Evolutionary conservation across 805 yeast species (phyloP).

Genomic region (Yarrowia bubula): DNA sequence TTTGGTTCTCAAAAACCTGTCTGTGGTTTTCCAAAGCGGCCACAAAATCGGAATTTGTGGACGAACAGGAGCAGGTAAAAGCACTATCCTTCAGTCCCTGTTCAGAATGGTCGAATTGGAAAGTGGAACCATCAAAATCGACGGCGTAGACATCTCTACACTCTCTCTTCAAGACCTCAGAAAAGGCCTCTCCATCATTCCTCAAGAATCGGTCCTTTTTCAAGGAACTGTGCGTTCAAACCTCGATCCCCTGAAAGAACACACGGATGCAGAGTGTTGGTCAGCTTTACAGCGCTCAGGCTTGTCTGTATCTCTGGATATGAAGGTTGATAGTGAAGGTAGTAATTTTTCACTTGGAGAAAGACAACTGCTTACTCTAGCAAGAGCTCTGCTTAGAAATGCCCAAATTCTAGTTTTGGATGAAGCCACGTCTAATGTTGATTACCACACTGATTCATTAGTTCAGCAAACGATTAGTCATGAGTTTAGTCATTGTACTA

Average conservation of each 20-base stretch:
- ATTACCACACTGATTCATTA: slow-evolving; percentile 68
- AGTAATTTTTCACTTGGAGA: slow-evolving; percentile 72
- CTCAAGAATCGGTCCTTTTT: slow-evolving; percentile 85
- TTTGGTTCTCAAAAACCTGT: slow-evolving; percentile 57
- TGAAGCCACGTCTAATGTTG: slow-evolving; percentile 78
- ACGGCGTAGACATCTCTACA: slow-evolving; percentile 61
- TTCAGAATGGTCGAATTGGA: slow-evolving; percentile 64
- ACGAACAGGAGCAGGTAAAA: slow-evolving; percentile 87
- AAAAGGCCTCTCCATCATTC: slow-evolving; percentile 74
- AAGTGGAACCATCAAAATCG: slow-evolving; percentile 57
- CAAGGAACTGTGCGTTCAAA: slow-evolving; percentile 74
- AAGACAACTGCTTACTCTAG: slow-evolving; percentile 64
- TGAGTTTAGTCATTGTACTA: slow-evolving; percentile 63
- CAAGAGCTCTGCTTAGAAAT: slow-evolving; percentile 67
- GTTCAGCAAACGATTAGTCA: slow-evolving; percentile 59
- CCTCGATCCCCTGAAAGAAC: slow-evolving; percentile 68
- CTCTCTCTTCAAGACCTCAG: slow-evolving; percentile 69
- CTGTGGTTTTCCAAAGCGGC: slow-evolving; percentile 49
- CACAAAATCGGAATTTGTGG: slow-evolving; percentile 86
- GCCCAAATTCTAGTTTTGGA: slow-evolving; percentile 63
- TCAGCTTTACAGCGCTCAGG: slow-evolving; percentile 61
- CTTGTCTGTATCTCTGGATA: slow-evolving; percentile 59
- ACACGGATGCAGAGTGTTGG: slow-evolving; percentile 62
- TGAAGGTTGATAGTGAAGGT: slow-evolving; percentile 68
- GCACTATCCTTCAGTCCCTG: slow-evolving; percentile 68